Base-by-base conservation (phyloP, 2,329 filamentous ascomycete species). In the Diaporthe eres region DNA sequence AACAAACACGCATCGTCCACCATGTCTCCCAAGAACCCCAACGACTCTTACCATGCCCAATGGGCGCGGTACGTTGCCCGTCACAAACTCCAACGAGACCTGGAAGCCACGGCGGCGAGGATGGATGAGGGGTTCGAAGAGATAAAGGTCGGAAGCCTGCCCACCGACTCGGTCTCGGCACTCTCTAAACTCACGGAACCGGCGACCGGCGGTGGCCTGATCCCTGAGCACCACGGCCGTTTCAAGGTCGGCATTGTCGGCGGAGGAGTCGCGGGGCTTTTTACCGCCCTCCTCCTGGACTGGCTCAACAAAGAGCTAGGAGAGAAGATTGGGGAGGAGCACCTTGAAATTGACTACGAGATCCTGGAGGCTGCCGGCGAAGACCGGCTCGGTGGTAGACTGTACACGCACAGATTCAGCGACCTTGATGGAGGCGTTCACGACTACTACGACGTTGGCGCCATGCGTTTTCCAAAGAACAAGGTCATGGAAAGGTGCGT, bases 371-470 rank as follows among this genome's bases (percentile, higher is more conserved):
- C 58, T 61, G 22, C 58, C 19, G 58, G 12, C 13, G 39, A 37
- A 10, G 34, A 37, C 9, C 22, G 58, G 4, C 58, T 61, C 4
- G 58, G 58, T 42, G 58, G 58, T 39, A 37, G 58, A 13, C 34
- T 61, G 34, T 61, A 39, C 17, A 61, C 58, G 19, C 8, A 61
- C 34, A 42, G 39, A 13, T 61, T 61, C 28, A 39, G 34, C 39
- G 58, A 25, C 19, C 34, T 25, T 25, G 1, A 61, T 7, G 53
- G 53, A 2, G 53, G 13, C 25, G 53, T 57, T 57, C 34, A 61
- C n/a, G 58, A 61, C 58, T 61, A 61, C 10, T 61, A 61, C 13
- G 58, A 61, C n/a, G 39, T 61, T 42, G 58, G 58, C 19, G 58
- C 58, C 2, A 42, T 61, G 58, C 34, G 58, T 0, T 61, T 61